phyloP scores from a whole-genome alignment of 139 green algal species.

The Tetraselmis chui region DNA sequence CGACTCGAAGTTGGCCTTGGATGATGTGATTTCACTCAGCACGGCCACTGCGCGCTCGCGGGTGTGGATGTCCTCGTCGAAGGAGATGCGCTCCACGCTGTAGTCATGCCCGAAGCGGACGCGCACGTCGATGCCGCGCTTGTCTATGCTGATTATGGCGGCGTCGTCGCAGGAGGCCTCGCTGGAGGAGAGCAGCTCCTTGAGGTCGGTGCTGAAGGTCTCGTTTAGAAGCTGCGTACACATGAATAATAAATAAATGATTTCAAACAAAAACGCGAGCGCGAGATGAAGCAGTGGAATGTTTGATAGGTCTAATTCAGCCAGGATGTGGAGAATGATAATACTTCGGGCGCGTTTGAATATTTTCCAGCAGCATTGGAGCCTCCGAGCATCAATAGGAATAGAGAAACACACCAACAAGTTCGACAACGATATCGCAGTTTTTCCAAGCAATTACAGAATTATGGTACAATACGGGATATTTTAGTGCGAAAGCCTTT shows the following conservation, averaged over 20 bases:
- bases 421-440: too few relatives aligned
- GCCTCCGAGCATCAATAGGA: slow-evolving; percentile 1
- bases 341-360: too few relatives aligned
- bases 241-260: too few relatives aligned
- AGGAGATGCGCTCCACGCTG: slow-evolving; percentile 74
- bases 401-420: not conserved
- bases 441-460: too few relatives aligned
- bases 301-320: too few relatives aligned
- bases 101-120: slow-evolving; percentile 67
- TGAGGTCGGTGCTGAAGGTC: slow-evolving; percentile 43
- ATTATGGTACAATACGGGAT: too few relatives aligned
- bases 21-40: not conserved
- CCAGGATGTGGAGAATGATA: not conserved
- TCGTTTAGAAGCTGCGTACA: slow-evolving; percentile 68
- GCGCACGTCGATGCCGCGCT: slow-evolving; percentile 75
- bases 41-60: not conserved
- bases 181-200: slow-evolving; percentile 33
- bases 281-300: too few relatives aligned
- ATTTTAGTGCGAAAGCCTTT: too few relatives aligned
- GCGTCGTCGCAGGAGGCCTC: slow-evolving; percentile 48
- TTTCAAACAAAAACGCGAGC: too few relatives aligned
- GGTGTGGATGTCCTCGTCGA: slow-evolving; percentile 24
- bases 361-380: too few relatives aligned
- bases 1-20: not conserved
- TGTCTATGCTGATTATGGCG: slow-evolving; percentile 89